A percentile compares a stretch with the other conserved stretches of the same genome.
Conservation (phyloP, 2,329 filamentous ascomycete genomes). For the Aureobasidium leucospermi region DNA sequence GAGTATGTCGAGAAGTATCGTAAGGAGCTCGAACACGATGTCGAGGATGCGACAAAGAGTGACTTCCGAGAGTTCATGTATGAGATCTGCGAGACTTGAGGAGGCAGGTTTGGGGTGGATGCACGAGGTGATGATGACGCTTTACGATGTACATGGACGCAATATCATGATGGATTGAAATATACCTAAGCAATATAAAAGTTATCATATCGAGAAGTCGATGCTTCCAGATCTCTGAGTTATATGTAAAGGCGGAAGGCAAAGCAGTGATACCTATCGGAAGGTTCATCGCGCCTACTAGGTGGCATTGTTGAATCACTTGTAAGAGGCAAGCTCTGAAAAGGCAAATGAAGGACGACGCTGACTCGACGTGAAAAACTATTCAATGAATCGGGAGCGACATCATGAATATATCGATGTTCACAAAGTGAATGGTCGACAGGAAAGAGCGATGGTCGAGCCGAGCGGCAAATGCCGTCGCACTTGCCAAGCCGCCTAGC, state of each 20-base stretch:
- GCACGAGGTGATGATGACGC: not conserved
- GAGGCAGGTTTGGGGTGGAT: not conserved
- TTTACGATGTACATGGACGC: not conserved
- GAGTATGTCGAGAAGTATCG: slow-evolving; percentile 76
- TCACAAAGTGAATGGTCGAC: not conserved
- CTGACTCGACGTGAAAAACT: too few species aligned
- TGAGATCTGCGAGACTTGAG: slow-evolving; percentile 20
- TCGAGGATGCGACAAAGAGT: slow-evolving; percentile 67
- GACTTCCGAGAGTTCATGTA: slow-evolving; percentile 46
- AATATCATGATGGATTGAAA: too few species aligned
- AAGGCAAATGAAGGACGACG: too few species aligned
- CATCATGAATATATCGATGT: too few species aligned
- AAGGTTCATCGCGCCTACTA: too few species aligned
- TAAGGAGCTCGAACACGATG: slow-evolving; percentile 65
- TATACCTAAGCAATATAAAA: not conserved
- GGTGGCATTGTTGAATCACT: too few species aligned
- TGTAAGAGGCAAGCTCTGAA: too few species aligned
- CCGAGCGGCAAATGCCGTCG: not conserved
- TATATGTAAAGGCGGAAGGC: too few species aligned
- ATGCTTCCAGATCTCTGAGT: too few species aligned
- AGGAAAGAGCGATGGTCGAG: not conserved
- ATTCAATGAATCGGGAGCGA: too few species aligned
- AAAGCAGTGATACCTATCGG: too few species aligned
- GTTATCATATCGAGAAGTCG: not conserved
- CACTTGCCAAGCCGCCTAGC: not conserved